Conservation (phyloP, 2,329 filamentous ascomycete species). For the Cucurbitaria berberidis region DNA sequence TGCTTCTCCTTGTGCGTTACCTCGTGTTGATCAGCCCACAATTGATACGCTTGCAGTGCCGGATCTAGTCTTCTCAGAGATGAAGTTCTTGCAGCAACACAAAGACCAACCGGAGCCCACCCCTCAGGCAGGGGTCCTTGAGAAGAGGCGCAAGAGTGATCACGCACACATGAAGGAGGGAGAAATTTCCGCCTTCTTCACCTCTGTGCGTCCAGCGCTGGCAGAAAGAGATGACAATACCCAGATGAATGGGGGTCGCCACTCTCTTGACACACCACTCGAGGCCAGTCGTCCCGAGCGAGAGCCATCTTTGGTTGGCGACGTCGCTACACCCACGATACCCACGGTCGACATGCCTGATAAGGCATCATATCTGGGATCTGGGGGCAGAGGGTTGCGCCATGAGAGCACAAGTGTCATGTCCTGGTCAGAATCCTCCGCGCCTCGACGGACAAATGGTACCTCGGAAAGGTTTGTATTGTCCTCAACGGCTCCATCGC, state of each 20-base stretch:
- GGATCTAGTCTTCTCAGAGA: constrained; percentile 59
- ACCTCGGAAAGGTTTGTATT: constrained; percentile 17
- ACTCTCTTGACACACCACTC: background rate
- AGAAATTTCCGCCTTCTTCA: constrained; percentile 56
- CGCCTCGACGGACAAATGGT: constrained; percentile 9
- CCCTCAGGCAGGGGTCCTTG: constrained; percentile 25
- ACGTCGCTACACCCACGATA: constrained; percentile 34
- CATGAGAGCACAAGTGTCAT: constrained; percentile 45
- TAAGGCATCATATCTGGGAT: constrained; percentile 45
- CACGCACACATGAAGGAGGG: constrained; percentile 43
- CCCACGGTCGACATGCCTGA: constrained; percentile 44
- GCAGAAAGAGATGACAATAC: constrained; percentile 31
- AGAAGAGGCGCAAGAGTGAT: constrained; percentile 44
- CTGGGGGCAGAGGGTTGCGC: constrained; percentile 43
- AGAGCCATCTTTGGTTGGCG: constrained; percentile 15
- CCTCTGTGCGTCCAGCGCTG: constrained; percentile 33
- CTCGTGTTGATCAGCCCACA: constrained; percentile 15
- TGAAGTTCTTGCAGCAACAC: constrained; percentile 55
- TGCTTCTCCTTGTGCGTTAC: constrained; percentile 19
- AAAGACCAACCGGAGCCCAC: constrained; percentile 33
- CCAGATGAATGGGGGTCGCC: constrained; percentile 16
- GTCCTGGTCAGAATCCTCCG: constrained; percentile 51
- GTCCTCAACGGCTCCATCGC: constrained; percentile 26
- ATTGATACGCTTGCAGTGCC: constrained; percentile 51
- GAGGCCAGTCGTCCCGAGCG: constrained; percentile 11